Base-by-base conservation (phyloP, 1,139 yeast species). In the Scheffersomyces titani region DNA sequence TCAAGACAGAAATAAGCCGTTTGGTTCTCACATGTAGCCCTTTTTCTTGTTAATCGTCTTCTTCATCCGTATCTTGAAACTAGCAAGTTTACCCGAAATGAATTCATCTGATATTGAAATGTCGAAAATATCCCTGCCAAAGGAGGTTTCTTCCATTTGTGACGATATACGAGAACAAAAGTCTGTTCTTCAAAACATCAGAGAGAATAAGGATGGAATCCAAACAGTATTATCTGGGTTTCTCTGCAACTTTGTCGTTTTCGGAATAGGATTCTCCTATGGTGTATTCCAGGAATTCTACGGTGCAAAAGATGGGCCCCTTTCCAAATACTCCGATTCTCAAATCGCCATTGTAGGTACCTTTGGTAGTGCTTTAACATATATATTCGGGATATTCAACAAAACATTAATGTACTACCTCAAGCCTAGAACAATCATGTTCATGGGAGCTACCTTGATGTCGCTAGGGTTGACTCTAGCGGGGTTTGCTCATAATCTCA, bases 221-320 rank as follows among this genome's bases (percentile, higher is more conserved):
- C 52, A 45, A 3, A 57, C 55, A 13, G 54, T 57, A 3, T n/a
- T 67, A 3, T 69, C 76, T 1, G 78, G 78, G 1, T 74, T 74
- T 54, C 52, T 72, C 5, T 66, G 72, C 45, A 73, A 73, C 52
- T 74, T 74, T 57, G 65, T 72, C 59, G 75, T 73, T 1, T 73
- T 74, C 58, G 78, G 78, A 0, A 65, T 72, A 7, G 66, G 71
- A 5, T 74, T 74, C 59, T 67, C 77, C 16, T 74, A 70, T 58
- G 78, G 78, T 57, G 72, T 74, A 6, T 73, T 70, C 52, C 77
- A 74, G 55, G 77, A 74, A 44, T 74, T 61, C 57, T 74, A 74
- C 54, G 64, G 70, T 1, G 65, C 75, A 1, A 18, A 54, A 7
- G 44, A 51, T 2, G 78, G 78, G 1, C 77, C 78, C 2, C 61